Percentiles rank a stretch among this genome's conserved stretches.
Conservation (phyloP, 805 yeast species). For the Candida peoriensis region DNA sequence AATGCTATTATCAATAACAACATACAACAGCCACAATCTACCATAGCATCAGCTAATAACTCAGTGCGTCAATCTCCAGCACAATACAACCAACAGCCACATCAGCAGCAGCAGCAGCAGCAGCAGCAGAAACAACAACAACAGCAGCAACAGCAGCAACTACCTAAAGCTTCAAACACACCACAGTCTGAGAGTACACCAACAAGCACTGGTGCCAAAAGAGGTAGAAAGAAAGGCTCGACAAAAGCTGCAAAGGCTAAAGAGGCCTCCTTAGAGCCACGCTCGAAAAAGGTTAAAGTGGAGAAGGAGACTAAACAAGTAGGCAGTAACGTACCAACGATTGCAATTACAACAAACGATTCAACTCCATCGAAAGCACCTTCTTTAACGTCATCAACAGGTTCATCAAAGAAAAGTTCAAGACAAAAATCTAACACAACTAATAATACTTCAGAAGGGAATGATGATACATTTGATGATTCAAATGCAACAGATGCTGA, state of each 20-base stretch:
- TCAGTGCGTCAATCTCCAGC: too few species aligned
- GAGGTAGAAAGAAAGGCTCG: constrained; percentile 12
- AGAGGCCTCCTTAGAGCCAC: too few species aligned
- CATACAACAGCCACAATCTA: too few species aligned
- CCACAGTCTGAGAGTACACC: neutral
- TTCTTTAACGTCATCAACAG: too few species aligned
- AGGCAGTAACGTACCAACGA: too few species aligned
- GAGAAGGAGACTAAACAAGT: neutral
- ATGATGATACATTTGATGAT: constrained; percentile 4
- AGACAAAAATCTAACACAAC: constrained; percentile 1
- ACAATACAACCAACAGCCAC: too few species aligned
- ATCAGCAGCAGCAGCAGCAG: neutral
- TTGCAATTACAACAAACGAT: too few species aligned
- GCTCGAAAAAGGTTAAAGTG: constrained; percentile 2
- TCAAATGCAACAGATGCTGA: constrained; percentile 55
- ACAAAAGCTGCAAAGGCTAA: constrained; percentile 1
- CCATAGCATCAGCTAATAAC: too few species aligned
- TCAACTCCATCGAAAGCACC: too few species aligned
- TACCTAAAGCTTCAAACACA: neutral
- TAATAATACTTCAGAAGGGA: neutral
- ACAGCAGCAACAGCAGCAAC: neutral
- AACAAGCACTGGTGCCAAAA: constrained; percentile 3
- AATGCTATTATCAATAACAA: too few species aligned
- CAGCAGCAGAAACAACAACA: neutral
- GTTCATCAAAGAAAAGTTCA: too few species aligned